Evolutionary conservation across 345 rosid genomes (phyloP), one percentile per base, ranked within the genome.

Genomic region (Zanthoxylum bungeanum): DNA sequence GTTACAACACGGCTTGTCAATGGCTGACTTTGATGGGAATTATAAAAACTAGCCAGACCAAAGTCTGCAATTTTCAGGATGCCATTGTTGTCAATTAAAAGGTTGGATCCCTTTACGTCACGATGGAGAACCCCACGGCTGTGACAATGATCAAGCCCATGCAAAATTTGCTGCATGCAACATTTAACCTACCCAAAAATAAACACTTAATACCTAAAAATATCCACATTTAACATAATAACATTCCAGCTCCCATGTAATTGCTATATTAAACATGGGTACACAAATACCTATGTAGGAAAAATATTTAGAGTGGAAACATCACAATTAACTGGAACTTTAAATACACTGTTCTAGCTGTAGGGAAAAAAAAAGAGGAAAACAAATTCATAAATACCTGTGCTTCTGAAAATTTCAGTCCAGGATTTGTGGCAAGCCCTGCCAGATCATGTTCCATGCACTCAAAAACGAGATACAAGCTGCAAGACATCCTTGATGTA

Each of bases 361-460:
- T 9, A 19, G 40, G 58, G 2, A 30, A 50, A 28, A 40, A 47
- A 69, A 60, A 27, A n/a, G 49, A 6, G 19, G 49, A 14, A 77
- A 9, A 61, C 39, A 33, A 14, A 50, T 28, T 50, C 40, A 14
- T 2, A 67, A 39, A 31, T 73, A 92, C 98, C 97, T 95, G 99
- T 19, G 96, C 53, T 74, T 95, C 99, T 34, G 99, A 84, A 76
- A 95, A 95, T 74, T 90, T 95, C 62, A 88, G 79, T 9, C 85
- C 92, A 0, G 99, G 99, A 74, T 95, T 92, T 17, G 98, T 84
- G 27, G 99, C 98, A 51, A 95, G 88, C 58, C 99, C 99, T 46
- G 98, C 91, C 74, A 95, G 71, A 85, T 95, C 99, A 82, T 95
- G 99, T 77, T 95, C 99, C 99, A 95, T 95, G 73, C 90, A 95